Percentiles rank a stretch among this genome's conserved stretches.
Evolutionary conservation across 2,329 filamentous ascomycete genomes (phyloP).

Genomic region (Colletotrichum lini): DNA sequence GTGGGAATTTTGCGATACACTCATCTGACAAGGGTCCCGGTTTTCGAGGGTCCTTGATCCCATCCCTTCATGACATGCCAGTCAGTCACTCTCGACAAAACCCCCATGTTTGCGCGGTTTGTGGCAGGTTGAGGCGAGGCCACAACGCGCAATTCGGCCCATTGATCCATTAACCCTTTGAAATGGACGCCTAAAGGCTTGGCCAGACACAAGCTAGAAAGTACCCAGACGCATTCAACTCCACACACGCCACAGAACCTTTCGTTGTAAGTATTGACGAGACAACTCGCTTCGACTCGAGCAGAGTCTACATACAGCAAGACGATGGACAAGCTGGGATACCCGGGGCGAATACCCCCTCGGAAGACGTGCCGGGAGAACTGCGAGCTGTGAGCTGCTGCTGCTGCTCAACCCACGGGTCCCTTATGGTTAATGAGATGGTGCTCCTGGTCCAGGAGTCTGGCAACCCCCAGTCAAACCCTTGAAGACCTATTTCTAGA

Average conservation of each 20-base stretch:
- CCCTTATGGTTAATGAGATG: conserved; percentile 19
- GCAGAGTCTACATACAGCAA: background rate
- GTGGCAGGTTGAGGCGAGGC: conserved; percentile 33
- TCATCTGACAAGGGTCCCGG: background rate
- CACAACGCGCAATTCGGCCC: conserved; percentile 26
- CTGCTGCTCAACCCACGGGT: conserved; percentile 4
- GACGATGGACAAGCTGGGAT: no score
- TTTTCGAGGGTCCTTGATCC: background rate
- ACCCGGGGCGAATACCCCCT: no score
- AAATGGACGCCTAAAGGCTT: conserved; percentile 5
- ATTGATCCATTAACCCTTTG: background rate
- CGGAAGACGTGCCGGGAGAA: conserved; percentile 6
- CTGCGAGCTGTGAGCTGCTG: no score
- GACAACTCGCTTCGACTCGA: background rate
- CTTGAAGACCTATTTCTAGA: conserved; percentile 17
- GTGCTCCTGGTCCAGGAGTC: conserved; percentile 25
- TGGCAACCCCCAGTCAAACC: conserved; percentile 2
- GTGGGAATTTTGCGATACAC: conserved; percentile 1
- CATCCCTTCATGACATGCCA: background rate
- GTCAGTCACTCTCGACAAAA: no score
- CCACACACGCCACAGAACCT: conserved; percentile 12
- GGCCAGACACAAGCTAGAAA: background rate
- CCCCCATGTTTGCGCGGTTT: conserved; percentile 4
- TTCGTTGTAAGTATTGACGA: conserved; percentile 24
- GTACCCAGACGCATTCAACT: conserved; percentile 9